Evolutionary conservation across 2,329 filamentous ascomycete genomes (phyloP), one percentile per base, ranked within the genome.

Genomic region (Dactylella cylindrospora): DNA sequence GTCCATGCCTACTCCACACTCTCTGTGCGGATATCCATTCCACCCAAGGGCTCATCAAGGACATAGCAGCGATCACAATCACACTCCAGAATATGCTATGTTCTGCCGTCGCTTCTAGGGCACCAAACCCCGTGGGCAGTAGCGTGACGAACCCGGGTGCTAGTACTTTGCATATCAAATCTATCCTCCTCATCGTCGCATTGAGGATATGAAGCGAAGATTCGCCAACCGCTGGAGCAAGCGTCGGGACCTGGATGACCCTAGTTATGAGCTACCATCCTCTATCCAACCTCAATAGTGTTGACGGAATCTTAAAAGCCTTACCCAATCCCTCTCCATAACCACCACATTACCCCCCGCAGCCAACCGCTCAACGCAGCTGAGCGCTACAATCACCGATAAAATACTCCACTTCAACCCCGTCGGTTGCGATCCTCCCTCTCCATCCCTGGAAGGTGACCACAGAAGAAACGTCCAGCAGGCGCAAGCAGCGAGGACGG

Each of bases 141-240:
- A 76, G 46, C 0, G 79, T 78, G 17, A 80, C 77, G 5, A 77
- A 69, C 5, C 81, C 72, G 0, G 80, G 80, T 0, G 77, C 76
- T 23, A 79, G 55, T 10, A 82, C 75, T 67, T 82, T 82, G 72
- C 79, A 82, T 35, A 77, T 73, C 2, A 82, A 73, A 65, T 82
- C 80, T 60, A 82, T 81, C 5, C 78, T 73, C 50, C 79, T 73
- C 78, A 82, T 81, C 7, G 74, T 74, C 0, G 79, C 75, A 67
- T 81, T 81, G 2, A 81, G 61, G 53, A 68, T 68, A 70, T 73
- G 54, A 31, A 51, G 57, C 10, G 62, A 65, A 19, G 54, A 54
- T 5, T 44, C 44, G 33, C 57, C 57, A 26, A 54, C 36, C 22
- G 38, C 31, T 25, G 49, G 51, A 26, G 53, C 65, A 5, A 67